Evolutionary conservation across 306 rosid species (phyloP), one percentile per base, ranked within the genome.

Genomic region (Begonia loranthoides): DNA sequence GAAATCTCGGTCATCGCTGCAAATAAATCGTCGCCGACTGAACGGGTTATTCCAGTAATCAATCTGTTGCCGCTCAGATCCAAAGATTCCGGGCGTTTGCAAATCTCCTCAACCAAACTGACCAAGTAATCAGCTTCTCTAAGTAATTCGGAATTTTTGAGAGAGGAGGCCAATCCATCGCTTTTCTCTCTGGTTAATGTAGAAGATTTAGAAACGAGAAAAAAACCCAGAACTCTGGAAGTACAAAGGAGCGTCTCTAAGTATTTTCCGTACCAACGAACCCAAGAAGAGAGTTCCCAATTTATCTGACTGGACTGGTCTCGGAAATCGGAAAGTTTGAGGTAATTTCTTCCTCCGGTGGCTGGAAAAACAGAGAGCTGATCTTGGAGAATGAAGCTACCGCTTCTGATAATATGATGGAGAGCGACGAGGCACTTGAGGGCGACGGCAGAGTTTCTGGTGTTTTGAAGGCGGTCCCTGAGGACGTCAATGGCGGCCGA

Each of bases 221-320:
- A 79, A 49, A 71, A 76, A 0, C 95, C 90, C 0, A 89, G 54
- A 24, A 60, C 45, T 13, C 95, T 61, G 0, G 85, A 79, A 3
- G 71, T 47, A 41, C 65, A 73, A 0, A 89, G 62, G 10, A 82
- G 65, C 1, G 57, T 73, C 34, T 89, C 95, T 9, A 78, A 41
- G 73, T 84, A 80, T 22, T 70, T 72, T 0, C 84, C 94, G 64
- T 82, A 79, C 94, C 94, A 89, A 9, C 95, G 73, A 11, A 82
- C 95, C 90, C 94, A 85, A 0, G 78, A 73, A 0, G 95, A 84
- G 33, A 85, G 87, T 34, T 82, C 76, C 97, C 95, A 89, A 0
- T 80, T 51, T 0, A 64, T 14, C 9, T 79, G 76, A 41, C 53
- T 57, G 7, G 67, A 63, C 38, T 13, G 56, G 64, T 76, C 89